Evolutionary conservation across 805 yeast genomes (phyloP).

Genomic region (Lachancea sp.): DNA sequence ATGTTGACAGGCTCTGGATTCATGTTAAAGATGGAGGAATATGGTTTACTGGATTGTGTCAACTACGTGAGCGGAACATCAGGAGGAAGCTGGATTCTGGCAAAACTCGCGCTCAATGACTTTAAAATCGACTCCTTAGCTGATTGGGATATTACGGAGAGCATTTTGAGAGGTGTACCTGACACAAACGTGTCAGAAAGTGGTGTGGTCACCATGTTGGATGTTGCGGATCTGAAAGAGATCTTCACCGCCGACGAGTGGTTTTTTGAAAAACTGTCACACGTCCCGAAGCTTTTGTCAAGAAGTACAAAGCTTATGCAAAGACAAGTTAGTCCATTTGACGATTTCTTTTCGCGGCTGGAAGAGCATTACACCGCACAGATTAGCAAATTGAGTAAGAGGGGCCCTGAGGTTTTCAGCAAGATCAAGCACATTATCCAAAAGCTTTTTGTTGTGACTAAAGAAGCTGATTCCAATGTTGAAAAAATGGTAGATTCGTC

Average conservation of each 20-base stretch:
- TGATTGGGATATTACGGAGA: constrained; percentile 41
- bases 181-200: constrained; percentile 38
- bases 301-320: not conserved
- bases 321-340: constrained; percentile 8
- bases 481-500: constrained; percentile 20
- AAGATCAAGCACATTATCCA: constrained; percentile 13
- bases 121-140: constrained; percentile 31
- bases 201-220: constrained; percentile 14
- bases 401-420: constrained; percentile 12
- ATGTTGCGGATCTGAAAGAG: constrained; percentile 18
- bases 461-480: constrained; percentile 10
- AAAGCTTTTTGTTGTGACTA: constrained; percentile 13
- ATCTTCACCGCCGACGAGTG: constrained; percentile 5
- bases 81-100: constrained; percentile 69
- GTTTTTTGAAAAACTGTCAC: constrained; percentile 7
- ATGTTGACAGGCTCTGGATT: constrained; percentile 32
- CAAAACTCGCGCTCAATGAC: constrained; percentile 39
- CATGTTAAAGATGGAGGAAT: constrained; percentile 21
- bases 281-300: not conserved
- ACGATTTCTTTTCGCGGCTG: constrained; percentile 9
- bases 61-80: constrained; percentile 59
- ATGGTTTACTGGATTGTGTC: constrained; percentile 47
- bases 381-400: constrained; percentile 8
- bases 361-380: constrained; percentile 17
- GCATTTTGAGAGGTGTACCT: constrained; percentile 52